Conservation (phyloP, 768 basidiomycete genomes). For the Hericium erinaceus region DNA sequence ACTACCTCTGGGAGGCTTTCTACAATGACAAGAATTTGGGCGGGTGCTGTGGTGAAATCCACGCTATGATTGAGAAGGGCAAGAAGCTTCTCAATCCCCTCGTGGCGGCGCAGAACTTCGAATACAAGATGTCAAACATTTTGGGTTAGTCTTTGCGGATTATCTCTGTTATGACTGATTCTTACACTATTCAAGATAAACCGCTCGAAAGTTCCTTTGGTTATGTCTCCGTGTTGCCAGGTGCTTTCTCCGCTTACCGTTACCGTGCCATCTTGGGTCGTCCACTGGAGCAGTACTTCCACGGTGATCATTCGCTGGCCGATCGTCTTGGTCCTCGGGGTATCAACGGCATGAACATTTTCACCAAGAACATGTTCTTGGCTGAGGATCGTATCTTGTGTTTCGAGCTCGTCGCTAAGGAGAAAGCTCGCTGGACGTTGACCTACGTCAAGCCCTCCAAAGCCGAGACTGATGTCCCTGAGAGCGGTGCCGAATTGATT, state of each 20-base stretch:
- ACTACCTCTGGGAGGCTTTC: constrained; percentile 90
- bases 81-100: constrained; percentile 86
- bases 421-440: constrained; percentile 78
- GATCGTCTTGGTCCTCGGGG: constrained; percentile 90
- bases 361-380: constrained; percentile 88
- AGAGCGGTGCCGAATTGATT: constrained; percentile 85
- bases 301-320: constrained; percentile 82
- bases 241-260: constrained; percentile 96
- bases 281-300: constrained; percentile 80
- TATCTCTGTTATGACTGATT: not conserved
- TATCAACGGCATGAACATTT: constrained; percentile 94
- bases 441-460: constrained; percentile 93
- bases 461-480: constrained; percentile 94
- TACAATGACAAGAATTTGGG: constrained; percentile 73
- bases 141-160: constrained; percentile 38
- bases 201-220: constrained; percentile 94
- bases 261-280: constrained; percentile 86
- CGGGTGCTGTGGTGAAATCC: constrained; percentile 91
- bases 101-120: constrained; percentile 93
- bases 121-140: constrained; percentile 99
- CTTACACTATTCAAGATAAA: constrained; percentile 46
- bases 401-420: constrained; percentile 94
- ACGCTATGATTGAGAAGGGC: constrained; percentile 93
- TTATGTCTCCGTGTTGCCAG: constrained; percentile 90
- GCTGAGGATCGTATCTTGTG: constrained; percentile 96